Evolutionary conservation across 805 yeast genomes (phyloP).

Genomic region (Candida hispaniensis): DNA sequence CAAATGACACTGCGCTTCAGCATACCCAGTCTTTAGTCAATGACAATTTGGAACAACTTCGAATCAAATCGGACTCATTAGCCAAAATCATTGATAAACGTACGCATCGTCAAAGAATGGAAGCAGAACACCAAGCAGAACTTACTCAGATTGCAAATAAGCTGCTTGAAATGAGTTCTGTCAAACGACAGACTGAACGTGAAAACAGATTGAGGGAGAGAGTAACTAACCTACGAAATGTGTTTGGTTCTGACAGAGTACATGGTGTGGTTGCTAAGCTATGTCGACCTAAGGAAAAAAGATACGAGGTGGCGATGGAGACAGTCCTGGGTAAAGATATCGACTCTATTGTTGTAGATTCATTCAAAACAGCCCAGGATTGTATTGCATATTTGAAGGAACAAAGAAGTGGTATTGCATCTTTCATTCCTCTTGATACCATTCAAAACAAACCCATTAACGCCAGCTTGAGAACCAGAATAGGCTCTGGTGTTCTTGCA

Average conservation of each 20-base stretch:
- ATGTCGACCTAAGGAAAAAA: conserved; percentile 63
- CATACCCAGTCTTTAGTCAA: conserved; percentile 25
- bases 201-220: conserved; percentile 66
- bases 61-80: conserved; percentile 22
- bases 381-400: conserved; percentile 74
- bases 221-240: conserved; percentile 52
- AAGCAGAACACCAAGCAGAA: conserved; percentile 50
- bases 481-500: conserved; percentile 47
- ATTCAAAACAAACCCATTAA: conserved; percentile 49
- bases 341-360: conserved; percentile 79
- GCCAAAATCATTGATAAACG: conserved; percentile 23
- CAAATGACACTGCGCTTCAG: too few species aligned
- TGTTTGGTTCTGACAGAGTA: conserved; percentile 61
- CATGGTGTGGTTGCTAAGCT: conserved; percentile 71
- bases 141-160: conserved; percentile 48
- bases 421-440: conserved; percentile 81
- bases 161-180: conserved; percentile 65
- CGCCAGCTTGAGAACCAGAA: conserved; percentile 39
- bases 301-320: conserved; percentile 62
- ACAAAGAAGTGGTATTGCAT: conserved; percentile 73
- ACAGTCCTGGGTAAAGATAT: conserved; percentile 68
- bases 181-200: conserved; percentile 60
- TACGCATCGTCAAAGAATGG: conserved; percentile 30
- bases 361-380: conserved; percentile 52
- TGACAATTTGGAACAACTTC: conserved; percentile 21